These are phyloP conservation scores for Talaromyces stipitatus DNA, from an alignment of 495 filamentous ascomycete genomes.

Conservation along the genomic window DNA sequence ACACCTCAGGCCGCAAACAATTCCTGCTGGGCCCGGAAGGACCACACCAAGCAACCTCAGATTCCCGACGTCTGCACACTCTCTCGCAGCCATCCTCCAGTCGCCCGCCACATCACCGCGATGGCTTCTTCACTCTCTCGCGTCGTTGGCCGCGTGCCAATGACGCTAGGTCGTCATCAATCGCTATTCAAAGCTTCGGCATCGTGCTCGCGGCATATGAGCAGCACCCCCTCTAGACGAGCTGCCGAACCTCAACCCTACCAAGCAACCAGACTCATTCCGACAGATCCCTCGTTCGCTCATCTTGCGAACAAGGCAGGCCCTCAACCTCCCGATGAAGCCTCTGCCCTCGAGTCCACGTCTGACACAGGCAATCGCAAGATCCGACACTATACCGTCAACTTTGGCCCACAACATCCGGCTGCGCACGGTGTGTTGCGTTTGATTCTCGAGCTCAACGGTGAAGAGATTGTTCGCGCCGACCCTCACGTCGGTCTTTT, in stretches of 20 bases:
- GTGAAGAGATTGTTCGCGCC: slow-evolving; percentile 92
- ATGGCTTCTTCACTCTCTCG: slow-evolving; percentile 64
- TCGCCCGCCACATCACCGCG: slow-evolving; percentile 24
- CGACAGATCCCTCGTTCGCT: slow-evolving; percentile 50
- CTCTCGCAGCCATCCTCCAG: slow-evolving; percentile 22
- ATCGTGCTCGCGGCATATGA: slow-evolving; percentile 54
- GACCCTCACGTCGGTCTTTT: slow-evolving; percentile 97
- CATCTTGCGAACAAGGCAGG: slow-evolving; percentile 41
- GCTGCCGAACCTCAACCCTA: slow-evolving; percentile 50
- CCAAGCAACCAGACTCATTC: slow-evolving; percentile 52
- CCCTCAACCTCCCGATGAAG: slow-evolving; percentile 29
- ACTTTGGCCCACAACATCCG: slow-evolving; percentile 98
- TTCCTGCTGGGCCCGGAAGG: slow-evolving; percentile 5
- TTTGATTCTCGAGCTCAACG: slow-evolving; percentile 94
- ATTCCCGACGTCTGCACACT: slow-evolving; percentile 16
- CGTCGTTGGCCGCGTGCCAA: slow-evolving; percentile 53
- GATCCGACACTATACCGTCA: slow-evolving; percentile 98
- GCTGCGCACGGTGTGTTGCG: slow-evolving; percentile 98
- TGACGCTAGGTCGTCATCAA: slow-evolving; percentile 55
- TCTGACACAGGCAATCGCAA: slow-evolving; percentile 61
- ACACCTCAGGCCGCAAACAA: slow-evolving; percentile 6
- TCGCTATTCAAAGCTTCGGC: slow-evolving; percentile 32
- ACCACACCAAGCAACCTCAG: slow-evolving; percentile 3
- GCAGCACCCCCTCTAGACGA: slow-evolving; percentile 56
- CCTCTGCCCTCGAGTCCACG: slow-evolving; percentile 39